These are phyloP conservation scores for Microsporum canis DNA, from an alignment of 2,329 filamentous ascomycete genomes.

Conservation along the genomic window DNA sequence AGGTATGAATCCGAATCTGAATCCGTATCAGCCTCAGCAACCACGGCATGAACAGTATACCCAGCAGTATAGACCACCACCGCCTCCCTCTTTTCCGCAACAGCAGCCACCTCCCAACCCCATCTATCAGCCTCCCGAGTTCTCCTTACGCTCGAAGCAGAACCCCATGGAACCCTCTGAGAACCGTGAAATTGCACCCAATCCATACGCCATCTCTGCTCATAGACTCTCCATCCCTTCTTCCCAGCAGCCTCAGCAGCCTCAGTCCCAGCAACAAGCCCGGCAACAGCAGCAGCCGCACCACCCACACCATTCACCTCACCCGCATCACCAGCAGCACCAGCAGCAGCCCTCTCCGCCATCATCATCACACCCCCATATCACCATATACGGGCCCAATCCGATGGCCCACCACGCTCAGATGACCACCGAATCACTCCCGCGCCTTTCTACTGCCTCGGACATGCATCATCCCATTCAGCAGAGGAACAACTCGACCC, in stretches of 20 bases:
- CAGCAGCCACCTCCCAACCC: neutral
- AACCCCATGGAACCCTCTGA: neutral
- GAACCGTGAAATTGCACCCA: constrained; percentile 1
- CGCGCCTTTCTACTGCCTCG: constrained; percentile 17
- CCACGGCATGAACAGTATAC: neutral
- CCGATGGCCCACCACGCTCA: neutral
- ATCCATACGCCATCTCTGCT: neutral
- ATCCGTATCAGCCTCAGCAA: neutral
- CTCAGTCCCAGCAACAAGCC: constrained; percentile 16
- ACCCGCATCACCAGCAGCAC: constrained; percentile 14
- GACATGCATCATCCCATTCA: constrained; percentile 14
- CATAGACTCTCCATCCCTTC: neutral
- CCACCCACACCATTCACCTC: constrained; percentile 12
- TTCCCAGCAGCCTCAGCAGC: constrained; percentile 19
- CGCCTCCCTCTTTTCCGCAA: neutral
- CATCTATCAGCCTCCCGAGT: neutral
- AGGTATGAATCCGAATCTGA: neutral
- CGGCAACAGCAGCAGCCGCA: constrained; percentile 10
- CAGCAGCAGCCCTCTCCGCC: constrained; percentile 7
- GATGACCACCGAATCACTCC: constrained; percentile 25
- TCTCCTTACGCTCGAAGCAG: neutral
- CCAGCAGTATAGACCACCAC: neutral
- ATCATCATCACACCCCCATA: constrained; percentile 20
- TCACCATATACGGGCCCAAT: constrained; percentile 15
- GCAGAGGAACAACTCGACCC: constrained; percentile 15